Conservation (phyloP, 2,329 filamentous ascomycete species). For the Hypoxylon sp. region DNA sequence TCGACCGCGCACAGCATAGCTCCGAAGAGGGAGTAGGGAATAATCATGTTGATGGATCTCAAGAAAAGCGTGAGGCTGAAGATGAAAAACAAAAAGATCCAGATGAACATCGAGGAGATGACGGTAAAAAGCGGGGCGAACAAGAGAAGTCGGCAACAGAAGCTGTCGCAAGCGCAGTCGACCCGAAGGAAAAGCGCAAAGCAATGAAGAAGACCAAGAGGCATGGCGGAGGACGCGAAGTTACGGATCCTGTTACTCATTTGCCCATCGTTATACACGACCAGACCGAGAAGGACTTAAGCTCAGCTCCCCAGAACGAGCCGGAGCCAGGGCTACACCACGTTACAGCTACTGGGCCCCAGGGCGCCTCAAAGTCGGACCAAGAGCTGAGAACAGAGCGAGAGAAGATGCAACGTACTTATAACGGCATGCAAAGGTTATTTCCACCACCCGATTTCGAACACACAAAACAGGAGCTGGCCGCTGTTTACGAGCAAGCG, state of each 20-base stretch:
- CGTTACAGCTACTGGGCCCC: constrained; percentile 57
- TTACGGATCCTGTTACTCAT: constrained; percentile 81
- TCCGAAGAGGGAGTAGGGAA: constrained; percentile 37
- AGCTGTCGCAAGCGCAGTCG: constrained; percentile 56
- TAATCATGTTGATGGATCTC: constrained; percentile 30
- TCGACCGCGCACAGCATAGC: constrained; percentile 34
- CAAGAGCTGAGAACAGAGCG: constrained; percentile 58
- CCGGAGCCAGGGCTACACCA: constrained; percentile 56
- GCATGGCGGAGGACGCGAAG: constrained; percentile 68
- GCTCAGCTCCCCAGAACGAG: constrained; percentile 57
- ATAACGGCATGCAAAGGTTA: constrained; percentile 60
- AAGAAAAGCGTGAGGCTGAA: constrained; percentile 34
- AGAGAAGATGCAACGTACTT: constrained; percentile 55
- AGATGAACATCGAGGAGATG: constrained; percentile 16
- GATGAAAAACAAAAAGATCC: constrained; percentile 27
- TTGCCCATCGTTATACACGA: constrained; percentile 78
- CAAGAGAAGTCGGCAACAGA: constrained; percentile 56
- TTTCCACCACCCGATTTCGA: constrained; percentile 67
- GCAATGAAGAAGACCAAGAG: constrained; percentile 62
- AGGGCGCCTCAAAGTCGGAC: constrained; percentile 58
- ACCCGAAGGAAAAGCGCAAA: constrained; percentile 65
- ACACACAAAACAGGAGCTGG: constrained; percentile 56
- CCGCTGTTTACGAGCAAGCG: constrained; percentile 54
- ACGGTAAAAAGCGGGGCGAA: constrained; percentile 35
- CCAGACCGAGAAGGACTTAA: constrained; percentile 74